Evolutionary conservation across 2,329 filamentous ascomycete species (phyloP), one percentile per base, ranked within the genome.

Genomic region (Akanthomyces lecanii): DNA sequence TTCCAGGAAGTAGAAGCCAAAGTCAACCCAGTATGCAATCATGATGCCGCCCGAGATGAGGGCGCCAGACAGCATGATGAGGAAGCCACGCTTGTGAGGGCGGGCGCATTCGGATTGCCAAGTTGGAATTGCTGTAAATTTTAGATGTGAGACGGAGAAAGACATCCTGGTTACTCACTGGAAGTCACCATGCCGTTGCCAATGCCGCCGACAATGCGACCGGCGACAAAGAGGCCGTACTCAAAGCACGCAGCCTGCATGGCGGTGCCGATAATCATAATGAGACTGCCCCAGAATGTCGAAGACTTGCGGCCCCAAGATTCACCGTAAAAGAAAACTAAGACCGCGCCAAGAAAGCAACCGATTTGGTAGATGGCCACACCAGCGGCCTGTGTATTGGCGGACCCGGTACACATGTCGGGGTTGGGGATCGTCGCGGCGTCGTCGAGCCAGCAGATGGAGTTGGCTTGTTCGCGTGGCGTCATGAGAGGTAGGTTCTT

Each of bases 11-110:
- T 70, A 73, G 40, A 74, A 70, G 28, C 72, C 72, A 50, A 70
- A 72, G 54, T 71, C 68, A 21, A 73, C 65, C 71, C 71, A 73
- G 65, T 73, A 73, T 14, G 71, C 70, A 50, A 73, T 70, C 63
- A 71, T 70, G 56, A 73, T 72, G 30, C 72, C 72, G 25, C 68
- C 67, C 2, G 68, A 69, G 30, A 71, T 71, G 42, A 71, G 67
- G 30, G 70, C 69, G 2, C 70, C 70, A 2, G 69, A 71, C 10
- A 71, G 64, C 21, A 68, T 65, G 21, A 71, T 71, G 25, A 71
- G 69, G 40, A 71, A 70, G 0, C 70, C 70, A 5, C 70, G 67
- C 18, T 67, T 66, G n/a, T 71, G 66, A 8, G 70, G 69, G 8
- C 69, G 67, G 2, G 70, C 70, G 28, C 69, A 71, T 45, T 71